A percentile compares a stretch with the other conserved stretches of the same genome.
Evolutionary conservation across 2,329 filamentous ascomycete genomes (phyloP).

Genomic region (Sporothrix luriei): DNA sequence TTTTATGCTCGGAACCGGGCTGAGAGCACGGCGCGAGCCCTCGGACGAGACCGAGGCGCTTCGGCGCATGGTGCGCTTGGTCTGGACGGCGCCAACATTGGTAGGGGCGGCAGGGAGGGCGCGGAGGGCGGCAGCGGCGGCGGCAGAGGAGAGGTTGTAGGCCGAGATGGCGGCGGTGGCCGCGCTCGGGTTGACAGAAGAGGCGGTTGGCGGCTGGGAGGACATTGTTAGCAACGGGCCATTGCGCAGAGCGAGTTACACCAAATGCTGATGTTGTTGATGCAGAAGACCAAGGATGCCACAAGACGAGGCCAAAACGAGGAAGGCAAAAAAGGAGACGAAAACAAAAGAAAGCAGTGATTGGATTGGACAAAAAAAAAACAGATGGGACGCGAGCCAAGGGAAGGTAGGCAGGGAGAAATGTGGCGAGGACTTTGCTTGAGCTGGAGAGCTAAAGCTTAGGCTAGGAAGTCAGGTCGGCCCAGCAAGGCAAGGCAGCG

Average conservation of each 20-base stretch:
- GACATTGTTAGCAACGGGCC: slow-evolving; percentile 33
- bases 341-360: not conserved
- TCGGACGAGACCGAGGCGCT: slow-evolving; percentile 72
- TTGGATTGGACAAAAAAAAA: not conserved
- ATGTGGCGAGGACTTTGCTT: not conserved
- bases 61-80: slow-evolving; percentile 78
- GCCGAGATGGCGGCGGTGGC: slow-evolving; percentile 80
- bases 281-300: slow-evolving; percentile 21
- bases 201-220: slow-evolving; percentile 62
- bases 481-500: not conserved
- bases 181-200: slow-evolving; percentile 70
- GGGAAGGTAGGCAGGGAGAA: not conserved
- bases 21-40: slow-evolving; percentile 38
- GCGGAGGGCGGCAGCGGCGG: slow-evolving; percentile 81
- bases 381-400: not conserved
- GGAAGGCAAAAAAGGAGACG: not conserved
- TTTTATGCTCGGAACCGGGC: slow-evolving; percentile 33
- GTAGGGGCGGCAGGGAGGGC: slow-evolving; percentile 77
- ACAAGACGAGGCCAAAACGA: not conserved
- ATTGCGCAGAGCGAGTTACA: slow-evolving; percentile 28
- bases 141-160: slow-evolving; percentile 81
- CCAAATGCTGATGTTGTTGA: not conserved
- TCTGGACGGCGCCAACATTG: slow-evolving; percentile 79
- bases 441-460: not conserved
- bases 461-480: not conserved